Conservation (phyloP, 2,329 filamentous ascomycete species). For the Fusarium sp. region DNA sequence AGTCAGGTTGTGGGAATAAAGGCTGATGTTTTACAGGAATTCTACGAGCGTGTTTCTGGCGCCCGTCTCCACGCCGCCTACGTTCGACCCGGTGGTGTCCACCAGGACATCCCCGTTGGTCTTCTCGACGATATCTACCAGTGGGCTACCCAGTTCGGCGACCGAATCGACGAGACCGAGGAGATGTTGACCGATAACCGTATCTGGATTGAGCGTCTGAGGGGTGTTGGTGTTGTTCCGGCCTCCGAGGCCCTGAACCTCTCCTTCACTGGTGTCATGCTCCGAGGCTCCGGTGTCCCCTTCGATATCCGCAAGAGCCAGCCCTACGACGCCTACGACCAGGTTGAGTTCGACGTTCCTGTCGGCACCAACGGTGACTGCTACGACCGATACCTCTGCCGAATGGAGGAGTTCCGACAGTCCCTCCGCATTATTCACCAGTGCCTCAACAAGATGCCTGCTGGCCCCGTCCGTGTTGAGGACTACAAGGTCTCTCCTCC, state of each 20-base stretch:
- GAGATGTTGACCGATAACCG: slow-evolving; percentile 99
- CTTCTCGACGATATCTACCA: slow-evolving; percentile 99
- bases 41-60: slow-evolving; percentile 98
- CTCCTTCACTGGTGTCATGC: slow-evolving; percentile 96
- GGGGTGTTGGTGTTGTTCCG: slow-evolving; percentile 89
- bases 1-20: background rate
- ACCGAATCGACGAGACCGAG: slow-evolving; percentile 98
- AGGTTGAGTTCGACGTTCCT: slow-evolving; percentile 98
- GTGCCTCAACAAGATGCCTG: slow-evolving; percentile 98
- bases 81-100: slow-evolving; percentile 94
- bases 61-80: slow-evolving; percentile 98
- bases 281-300: slow-evolving; percentile 93
- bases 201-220: slow-evolving; percentile 96
- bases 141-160: slow-evolving; percentile 98
- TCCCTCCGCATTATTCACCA: slow-evolving; percentile 98
- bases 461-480: slow-evolving; percentile 92
- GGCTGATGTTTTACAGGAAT: slow-evolving; percentile 73
- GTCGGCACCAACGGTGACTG: slow-evolving; percentile 98
- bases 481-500: slow-evolving; percentile 99
- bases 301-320: slow-evolving; percentile 97
- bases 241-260: slow-evolving; percentile 97
- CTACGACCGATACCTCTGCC: slow-evolving; percentile 98
- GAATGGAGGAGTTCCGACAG: slow-evolving; percentile 99
- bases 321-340: slow-evolving; percentile 96
- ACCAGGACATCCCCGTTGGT: slow-evolving; percentile 92